A percentile compares a stretch with the other conserved stretches of the same genome.
These are phyloP conservation scores for Cladorrhinum sp. DNA, from an alignment of 2,329 filamentous ascomycete species.

Conservation along the genomic window DNA sequence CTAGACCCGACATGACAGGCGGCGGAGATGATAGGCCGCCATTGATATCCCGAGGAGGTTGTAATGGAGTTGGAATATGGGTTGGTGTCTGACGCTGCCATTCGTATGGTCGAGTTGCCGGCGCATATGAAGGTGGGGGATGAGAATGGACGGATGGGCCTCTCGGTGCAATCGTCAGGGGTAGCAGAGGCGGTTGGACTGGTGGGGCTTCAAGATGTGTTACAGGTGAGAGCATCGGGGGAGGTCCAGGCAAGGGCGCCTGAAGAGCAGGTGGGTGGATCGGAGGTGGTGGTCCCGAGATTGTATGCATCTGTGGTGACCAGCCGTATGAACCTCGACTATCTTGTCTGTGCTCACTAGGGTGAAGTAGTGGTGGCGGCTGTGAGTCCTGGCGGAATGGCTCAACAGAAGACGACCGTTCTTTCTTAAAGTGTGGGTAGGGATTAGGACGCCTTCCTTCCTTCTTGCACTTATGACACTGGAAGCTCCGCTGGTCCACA, in stretches of 20 bases:
- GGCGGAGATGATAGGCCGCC: conserved; percentile 38
- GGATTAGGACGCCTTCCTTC: conserved; percentile 44
- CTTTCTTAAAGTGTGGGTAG: conserved; percentile 30
- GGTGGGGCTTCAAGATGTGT: conserved; percentile 23
- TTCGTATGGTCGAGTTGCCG: conserved; percentile 40
- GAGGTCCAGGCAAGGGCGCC: conserved; percentile 23
- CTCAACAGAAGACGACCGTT: conserved; percentile 31
- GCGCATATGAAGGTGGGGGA: conserved; percentile 40
- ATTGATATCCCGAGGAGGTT: conserved; percentile 44
- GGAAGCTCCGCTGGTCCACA: conserved; percentile 58
- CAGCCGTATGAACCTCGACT: conserved; percentile 20
- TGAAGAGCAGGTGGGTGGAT: conserved; percentile 33
- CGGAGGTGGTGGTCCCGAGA: conserved; percentile 14
- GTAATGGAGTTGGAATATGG: conserved; percentile 43
- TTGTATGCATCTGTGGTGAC: conserved; percentile 19
- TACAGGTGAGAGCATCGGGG: conserved; percentile 21
- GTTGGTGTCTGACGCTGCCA: conserved; percentile 53
- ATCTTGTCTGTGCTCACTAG: conserved; percentile 21
- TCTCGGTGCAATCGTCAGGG: conserved; percentile 29
- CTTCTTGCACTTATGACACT: conserved; percentile 74
- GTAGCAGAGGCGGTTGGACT: conserved; percentile 26
- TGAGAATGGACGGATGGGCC: conserved; percentile 33
- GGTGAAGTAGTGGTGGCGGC: conserved; percentile 19
- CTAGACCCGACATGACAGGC: conserved; percentile 26
- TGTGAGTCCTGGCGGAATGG: conserved; percentile 24